Evolutionary conservation across 163 green algal species (phyloP).

Genomic region (Volvox carteri): DNA sequence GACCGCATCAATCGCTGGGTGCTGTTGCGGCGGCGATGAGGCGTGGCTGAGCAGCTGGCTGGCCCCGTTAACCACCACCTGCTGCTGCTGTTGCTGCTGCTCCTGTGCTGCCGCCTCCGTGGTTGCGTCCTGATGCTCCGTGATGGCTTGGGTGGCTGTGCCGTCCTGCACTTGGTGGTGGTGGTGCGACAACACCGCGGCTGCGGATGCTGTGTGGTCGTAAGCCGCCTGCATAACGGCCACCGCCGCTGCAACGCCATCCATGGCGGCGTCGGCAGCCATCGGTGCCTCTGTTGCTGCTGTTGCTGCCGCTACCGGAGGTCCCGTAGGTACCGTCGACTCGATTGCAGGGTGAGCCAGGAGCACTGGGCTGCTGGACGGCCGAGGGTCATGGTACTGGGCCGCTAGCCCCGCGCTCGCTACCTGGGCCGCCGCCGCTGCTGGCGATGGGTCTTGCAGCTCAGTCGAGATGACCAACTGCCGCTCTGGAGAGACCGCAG

Average conservation of each 20-base stretch:
- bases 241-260: not conserved
- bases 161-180: no score
- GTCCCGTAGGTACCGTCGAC: no score
- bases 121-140: no score
- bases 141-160: no score
- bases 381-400: not conserved
- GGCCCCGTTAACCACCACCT: no score
- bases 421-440: not conserved
- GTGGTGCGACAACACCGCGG: no score
- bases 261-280: not conserved
- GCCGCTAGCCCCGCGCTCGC: not conserved
- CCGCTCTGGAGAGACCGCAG: not conserved
- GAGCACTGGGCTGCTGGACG: no score
- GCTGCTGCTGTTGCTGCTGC: not conserved
- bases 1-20: not conserved
- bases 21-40: not conserved
- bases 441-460: not conserved
- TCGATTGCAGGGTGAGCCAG: not conserved
- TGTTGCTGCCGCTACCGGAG: not conserved
- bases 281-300: not conserved
- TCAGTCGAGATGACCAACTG: not conserved
- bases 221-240: conserved; percentile 8
- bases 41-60: not conserved
- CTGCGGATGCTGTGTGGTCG: conserved; percentile 21
- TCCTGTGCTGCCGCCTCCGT: no score